Conservation (phyloP, 2,329 filamentous ascomycete species). For the Cytospora piceicola region DNA sequence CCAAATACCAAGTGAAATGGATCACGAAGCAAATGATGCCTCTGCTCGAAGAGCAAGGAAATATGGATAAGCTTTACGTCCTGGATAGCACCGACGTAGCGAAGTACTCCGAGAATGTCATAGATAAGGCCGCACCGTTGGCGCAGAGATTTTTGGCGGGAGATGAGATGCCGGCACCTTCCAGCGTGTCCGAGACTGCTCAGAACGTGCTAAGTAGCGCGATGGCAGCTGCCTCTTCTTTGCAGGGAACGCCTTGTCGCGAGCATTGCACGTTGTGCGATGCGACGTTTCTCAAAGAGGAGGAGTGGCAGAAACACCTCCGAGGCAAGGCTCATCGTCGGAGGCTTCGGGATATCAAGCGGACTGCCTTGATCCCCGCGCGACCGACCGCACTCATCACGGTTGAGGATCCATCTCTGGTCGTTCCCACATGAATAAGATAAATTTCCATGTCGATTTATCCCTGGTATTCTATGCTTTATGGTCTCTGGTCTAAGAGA, state of each 20-base stretch:
- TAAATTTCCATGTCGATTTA: not conserved
- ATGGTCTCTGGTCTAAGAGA: not conserved
- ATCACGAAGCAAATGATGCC: slow-evolving; percentile 81
- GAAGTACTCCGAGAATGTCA: slow-evolving; percentile 66
- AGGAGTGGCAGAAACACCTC: slow-evolving; percentile 53
- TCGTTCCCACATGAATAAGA: not conserved
- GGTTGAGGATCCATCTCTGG: not conserved
- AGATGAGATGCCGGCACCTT: slow-evolving; percentile 55
- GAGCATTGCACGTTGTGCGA: slow-evolving; percentile 76
- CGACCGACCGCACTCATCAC: not conserved
- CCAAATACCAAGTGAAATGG: slow-evolving; percentile 83
- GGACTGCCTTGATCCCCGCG: slow-evolving; percentile 20
- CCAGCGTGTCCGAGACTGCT: slow-evolving; percentile 52
- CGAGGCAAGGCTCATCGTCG: slow-evolving; percentile 24
- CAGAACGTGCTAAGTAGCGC: slow-evolving; percentile 58
- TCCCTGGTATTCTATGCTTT: not conserved
- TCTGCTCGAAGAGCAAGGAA: slow-evolving; percentile 61
- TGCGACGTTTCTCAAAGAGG: slow-evolving; percentile 61
- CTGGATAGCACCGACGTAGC: slow-evolving; percentile 76
- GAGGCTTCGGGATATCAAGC: slow-evolving; percentile 17
- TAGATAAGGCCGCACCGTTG: slow-evolving; percentile 65
- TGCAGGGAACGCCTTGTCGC: slow-evolving; percentile 60
- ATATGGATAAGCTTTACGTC: slow-evolving; percentile 68
- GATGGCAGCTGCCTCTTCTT: slow-evolving; percentile 51
- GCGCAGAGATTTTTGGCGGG: slow-evolving; percentile 66